Evolutionary conservation across 2,329 filamentous ascomycete genomes (phyloP).

Genomic region (Penicillium sp.): DNA sequence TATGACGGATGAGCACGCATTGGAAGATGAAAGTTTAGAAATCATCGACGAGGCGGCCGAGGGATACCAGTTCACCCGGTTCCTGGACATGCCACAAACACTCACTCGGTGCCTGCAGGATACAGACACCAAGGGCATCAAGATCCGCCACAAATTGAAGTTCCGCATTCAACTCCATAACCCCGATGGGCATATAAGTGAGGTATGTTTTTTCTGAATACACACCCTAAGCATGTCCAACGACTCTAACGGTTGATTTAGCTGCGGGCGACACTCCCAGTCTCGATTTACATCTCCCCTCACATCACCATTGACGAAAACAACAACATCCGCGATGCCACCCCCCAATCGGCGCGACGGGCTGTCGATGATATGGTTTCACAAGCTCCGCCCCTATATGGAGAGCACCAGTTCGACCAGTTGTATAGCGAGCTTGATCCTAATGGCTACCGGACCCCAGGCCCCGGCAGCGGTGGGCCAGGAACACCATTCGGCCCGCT

Average conservation of each 20-base stretch:
- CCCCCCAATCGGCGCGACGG: conserved; percentile 54
- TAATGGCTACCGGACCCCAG: conserved; percentile 79
- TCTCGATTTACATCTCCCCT: conserved; percentile 94
- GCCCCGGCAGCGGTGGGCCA: conserved; percentile 67
- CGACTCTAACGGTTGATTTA: conserved; percentile 38
- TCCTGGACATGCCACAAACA: conserved; percentile 74
- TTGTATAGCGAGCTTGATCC: conserved; percentile 86
- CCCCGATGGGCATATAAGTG: conserved; percentile 90
- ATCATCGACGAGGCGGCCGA: conserved; percentile 63
- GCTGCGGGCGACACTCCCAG: conserved; percentile 85
- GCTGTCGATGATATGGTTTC: conserved; percentile 61
- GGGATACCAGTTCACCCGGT: conserved; percentile 63
- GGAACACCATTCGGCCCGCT: conserved; percentile 77
- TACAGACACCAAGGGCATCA: conserved; percentile 85
- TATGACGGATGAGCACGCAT: conserved; percentile 68
- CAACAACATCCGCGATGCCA: conserved; percentile 73
- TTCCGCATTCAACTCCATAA: conserved; percentile 90
- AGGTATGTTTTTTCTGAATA: conserved; percentile 58
- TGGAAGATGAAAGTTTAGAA: conserved; percentile 66
- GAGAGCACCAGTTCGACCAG: conserved; percentile 85
- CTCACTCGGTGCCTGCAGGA: conserved; percentile 86
- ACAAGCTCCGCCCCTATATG: conserved; percentile 89
- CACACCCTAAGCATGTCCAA: neutral
- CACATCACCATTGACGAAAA: conserved; percentile 87
- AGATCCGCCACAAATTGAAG: conserved; percentile 89